Evolutionary conservation across 305 asterid species (phyloP), one percentile per base, ranked within the genome.

Genomic region (Vinca major): DNA sequence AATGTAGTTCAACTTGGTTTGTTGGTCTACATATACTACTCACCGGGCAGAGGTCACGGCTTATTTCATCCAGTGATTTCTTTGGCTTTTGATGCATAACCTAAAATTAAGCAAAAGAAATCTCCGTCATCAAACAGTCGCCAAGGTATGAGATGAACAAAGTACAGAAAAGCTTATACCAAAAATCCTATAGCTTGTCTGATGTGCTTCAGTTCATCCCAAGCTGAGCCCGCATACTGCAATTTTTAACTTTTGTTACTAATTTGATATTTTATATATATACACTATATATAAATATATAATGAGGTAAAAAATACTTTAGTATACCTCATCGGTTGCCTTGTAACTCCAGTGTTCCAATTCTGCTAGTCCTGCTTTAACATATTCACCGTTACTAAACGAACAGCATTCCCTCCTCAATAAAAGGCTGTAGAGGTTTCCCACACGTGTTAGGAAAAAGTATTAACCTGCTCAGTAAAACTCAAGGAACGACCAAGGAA

Each of bases 201-300:
- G 39, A 78, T 81, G 74, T 80, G 86, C 83, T 86, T 82, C 76
- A 86, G 84, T 74, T 86, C 91, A 71, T 86, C 89, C 91, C 88
- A 78, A 54, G 96, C 84, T 67, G 91, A 78, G 72, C 89, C 91
- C 69, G 91, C 84, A 79, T 86, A 83, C 91, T 86, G 89, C 82
- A 84, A 63, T 68, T 67, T 68, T 62, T 73, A 69, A 54, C 33
- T 26, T 63, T 69, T 63, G 74, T 74, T 67, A 67, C 77, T 71
- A 39, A 57, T 67, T 13, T 39, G 47, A 57, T 33, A 62, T 72
- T 63, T 36, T 9, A 76, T 50, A 39, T 53, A 33, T 9, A 50
- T 45, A 66, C 26, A 39, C n/a, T 26, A 26, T 26, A 26, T 63
- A 40, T 9, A 76, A 47, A 39, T 53, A 33, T 9, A 50, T 45